Evolutionary conservation across 2,329 filamentous ascomycete species (phyloP).

Genomic region (Arachnomyces sp.): DNA sequence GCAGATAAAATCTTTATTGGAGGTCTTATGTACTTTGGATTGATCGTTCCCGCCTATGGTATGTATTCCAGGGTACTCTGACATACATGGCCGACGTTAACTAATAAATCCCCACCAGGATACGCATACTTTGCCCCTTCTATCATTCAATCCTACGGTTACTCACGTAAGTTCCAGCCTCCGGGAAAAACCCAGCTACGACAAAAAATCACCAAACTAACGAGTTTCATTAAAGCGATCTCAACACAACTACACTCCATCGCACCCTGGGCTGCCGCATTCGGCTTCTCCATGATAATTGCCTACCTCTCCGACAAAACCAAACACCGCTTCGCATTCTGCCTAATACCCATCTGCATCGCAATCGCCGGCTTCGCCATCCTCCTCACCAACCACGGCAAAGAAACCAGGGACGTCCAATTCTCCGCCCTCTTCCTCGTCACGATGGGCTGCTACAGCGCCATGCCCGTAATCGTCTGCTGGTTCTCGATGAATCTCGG

Average conservation of each 20-base stretch:
- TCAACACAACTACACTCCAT: slow-evolving; percentile 46
- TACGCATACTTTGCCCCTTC: slow-evolving; percentile 71
- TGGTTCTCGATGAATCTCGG: slow-evolving; percentile 78
- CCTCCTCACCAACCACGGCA: slow-evolving; percentile 61
- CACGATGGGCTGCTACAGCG: slow-evolving; percentile 69
- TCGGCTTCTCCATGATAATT: slow-evolving; percentile 68
- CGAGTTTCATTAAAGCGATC: slow-evolving; percentile 32
- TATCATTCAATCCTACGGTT: slow-evolving; percentile 62
- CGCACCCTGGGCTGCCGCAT: slow-evolving; percentile 62
- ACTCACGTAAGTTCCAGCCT: slow-evolving; percentile 33
- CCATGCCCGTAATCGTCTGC: slow-evolving; percentile 82
- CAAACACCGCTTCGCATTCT: slow-evolving; percentile 68
- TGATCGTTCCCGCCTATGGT: slow-evolving; percentile 69
- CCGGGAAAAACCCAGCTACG: neutral
- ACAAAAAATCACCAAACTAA: neutral
- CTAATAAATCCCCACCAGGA: slow-evolving; percentile 20
- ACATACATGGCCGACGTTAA: slow-evolving; percentile 2
- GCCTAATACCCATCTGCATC: slow-evolving; percentile 60
- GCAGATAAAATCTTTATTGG: slow-evolving; percentile 60
- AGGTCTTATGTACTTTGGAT: slow-evolving; percentile 73
- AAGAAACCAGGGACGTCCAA: slow-evolving; percentile 51
- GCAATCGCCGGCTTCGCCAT: slow-evolving; percentile 69
- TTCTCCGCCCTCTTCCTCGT: slow-evolving; percentile 79
- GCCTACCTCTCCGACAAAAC: slow-evolving; percentile 65
- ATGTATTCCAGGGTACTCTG: slow-evolving; percentile 6